Evolutionary conservation across 106 monocot species (phyloP), one percentile per base, ranked within the genome.

Genomic region (Vanilla planifolia): DNA sequence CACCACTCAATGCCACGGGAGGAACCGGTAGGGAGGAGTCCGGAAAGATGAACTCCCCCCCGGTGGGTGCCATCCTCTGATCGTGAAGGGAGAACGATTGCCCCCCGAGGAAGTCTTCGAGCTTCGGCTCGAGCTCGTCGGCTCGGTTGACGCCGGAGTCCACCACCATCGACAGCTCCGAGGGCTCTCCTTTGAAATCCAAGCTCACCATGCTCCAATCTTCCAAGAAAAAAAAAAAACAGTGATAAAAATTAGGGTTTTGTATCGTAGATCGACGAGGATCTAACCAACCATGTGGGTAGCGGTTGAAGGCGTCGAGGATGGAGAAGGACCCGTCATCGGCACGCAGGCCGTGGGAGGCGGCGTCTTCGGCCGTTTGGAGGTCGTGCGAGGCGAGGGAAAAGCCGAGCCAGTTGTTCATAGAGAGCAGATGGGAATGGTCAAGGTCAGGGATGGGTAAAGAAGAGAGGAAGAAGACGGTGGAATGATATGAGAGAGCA

Each of bases 331-430:
- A 69, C 41, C 20, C n/a, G n/a, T n/a, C 67, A 46, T 71, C 73
- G 8, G 58, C 57, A 19, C 75, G 56, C 10, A 61, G 59, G 28
- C 63, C 73, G 48, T 63, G 75, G 62, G 76, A 78, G 69, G 76
- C 72, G 40, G 73, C 42, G 56, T 79, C 77, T n/a, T 76, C 74
- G 33, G 51, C 72, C 6, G 75, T 29, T 73, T 69, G 57, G 43
- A 74, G 77, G 22, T 93, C 89, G 28, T 93, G 89, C 10, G 75
- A 85, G 48, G 88, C 80, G 56, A 93, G 85, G 32, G 93, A 93
- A 82, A 93, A 89, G 14, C 51, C 93, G 16, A 93, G 65, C 93
- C 93, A 93, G 75, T 93, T 89, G 74, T 93, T 93, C 79, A 80
- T 74, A 39, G 85, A 71, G 41, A 63, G 74, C 86, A 92, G 86